Base-by-base conservation (phyloP, 257 asterid genomes). In the Solanum peruvianum region DNA sequence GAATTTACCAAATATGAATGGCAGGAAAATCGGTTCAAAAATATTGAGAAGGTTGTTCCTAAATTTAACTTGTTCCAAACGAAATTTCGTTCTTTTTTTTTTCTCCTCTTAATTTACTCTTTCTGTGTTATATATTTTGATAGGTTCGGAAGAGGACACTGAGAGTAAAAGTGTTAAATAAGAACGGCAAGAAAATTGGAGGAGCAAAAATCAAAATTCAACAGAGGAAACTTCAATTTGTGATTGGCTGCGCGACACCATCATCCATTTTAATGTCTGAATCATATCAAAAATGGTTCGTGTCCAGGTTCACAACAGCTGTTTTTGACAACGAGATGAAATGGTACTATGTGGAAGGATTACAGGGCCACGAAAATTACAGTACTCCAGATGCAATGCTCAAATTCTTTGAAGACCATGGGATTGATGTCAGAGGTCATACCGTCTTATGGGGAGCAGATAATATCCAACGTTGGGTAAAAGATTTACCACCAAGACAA, bases 241-340 rank as follows among this genome's bases (percentile, higher is more conserved):
- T 31, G 9, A 71, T 94, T 78, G 97, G 95, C 29, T 84, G 94
- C 60, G 88, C 92, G 42, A 72, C 90, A 12, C 87, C 94, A 23
- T 85, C 39, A 9, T 37, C 87, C n/a, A 92, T 93, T 78, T 41
- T 91, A 25, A 83, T 72, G 44, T 49, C 69, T 87, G 87, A 87
- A 77, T 88, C 87, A 3, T 94, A 93, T 81, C 94, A 91, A 23
- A 90, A 92, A 58, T 94, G 91, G 93, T 93, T 94, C 86, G 23
- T 87, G 9, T 9, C 86, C 11, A 93, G 97, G 9, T 94, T 92
- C 90, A 87, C 90, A 2, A 93, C 93, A 6, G 80, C 91, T 2
- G 88, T 91, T 4, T 93, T 93, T 41, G 88, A 91, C 91, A 94
- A 94, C 84, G 94, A 94, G 86, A 87, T 93, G 91, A 93, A 93